Evolutionary conservation across 2,329 filamentous ascomycete species (phyloP).

Genomic region (Fonsecaea nubica): DNA sequence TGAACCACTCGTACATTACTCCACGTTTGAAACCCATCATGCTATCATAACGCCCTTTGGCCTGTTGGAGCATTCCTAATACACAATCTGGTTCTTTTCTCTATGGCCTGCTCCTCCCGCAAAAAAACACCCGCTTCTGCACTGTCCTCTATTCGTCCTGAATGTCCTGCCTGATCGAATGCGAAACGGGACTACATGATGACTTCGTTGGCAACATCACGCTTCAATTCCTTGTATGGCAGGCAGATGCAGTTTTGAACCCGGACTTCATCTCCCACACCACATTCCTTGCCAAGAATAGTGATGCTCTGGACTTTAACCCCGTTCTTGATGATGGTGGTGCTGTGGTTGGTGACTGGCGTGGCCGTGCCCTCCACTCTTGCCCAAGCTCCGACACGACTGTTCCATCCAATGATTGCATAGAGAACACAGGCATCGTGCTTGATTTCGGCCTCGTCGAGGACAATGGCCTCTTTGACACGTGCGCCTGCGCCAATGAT

Average conservation of each 20-base stretch:
- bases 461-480: slow-evolving; percentile 93
- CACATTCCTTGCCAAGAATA: slow-evolving; percentile 95
- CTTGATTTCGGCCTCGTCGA: slow-evolving; percentile 94
- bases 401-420: slow-evolving; percentile 96
- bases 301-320: slow-evolving; percentile 99
- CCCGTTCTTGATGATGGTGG: slow-evolving; percentile 95
- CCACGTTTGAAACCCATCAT: not conserved
- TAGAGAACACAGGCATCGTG: slow-evolving; percentile 96
- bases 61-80: not conserved
- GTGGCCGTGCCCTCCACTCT: slow-evolving; percentile 95
- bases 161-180: not conserved
- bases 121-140: not conserved
- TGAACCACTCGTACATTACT: not conserved
- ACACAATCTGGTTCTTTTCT: slow-evolving; percentile 8
- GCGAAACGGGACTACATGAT: slow-evolving; percentile 71
- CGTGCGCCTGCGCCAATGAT: slow-evolving; percentile 84
- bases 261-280: slow-evolving; percentile 88
- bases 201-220: slow-evolving; percentile 75
- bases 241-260: slow-evolving; percentile 98
- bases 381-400: slow-evolving; percentile 95
- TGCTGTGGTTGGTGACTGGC: slow-evolving; percentile 84
- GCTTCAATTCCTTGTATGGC: slow-evolving; percentile 97
- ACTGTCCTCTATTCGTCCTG: not conserved
- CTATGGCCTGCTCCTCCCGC: not conserved
- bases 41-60: not conserved